These are phyloP conservation scores for Trametes hirsuta DNA, from an alignment of 1,284 basidiomycete species.

Conservation along the genomic window DNA sequence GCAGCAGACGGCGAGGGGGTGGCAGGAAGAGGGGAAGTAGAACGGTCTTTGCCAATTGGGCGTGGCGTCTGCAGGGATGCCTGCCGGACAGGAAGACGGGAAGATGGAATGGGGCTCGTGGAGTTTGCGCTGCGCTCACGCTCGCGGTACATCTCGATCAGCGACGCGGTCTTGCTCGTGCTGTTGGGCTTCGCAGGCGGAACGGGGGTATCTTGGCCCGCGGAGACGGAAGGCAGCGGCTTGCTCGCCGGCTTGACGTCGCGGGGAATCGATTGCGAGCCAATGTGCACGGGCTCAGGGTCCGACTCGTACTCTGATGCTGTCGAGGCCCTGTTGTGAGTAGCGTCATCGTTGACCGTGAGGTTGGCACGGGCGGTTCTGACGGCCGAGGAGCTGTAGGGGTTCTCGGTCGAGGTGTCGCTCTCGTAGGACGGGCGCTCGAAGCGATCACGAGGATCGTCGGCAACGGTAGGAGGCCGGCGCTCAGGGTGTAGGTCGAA, in stretches of 20 bases:
- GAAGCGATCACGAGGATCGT: conserved; percentile 33
- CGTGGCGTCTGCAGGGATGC: conserved; percentile 25
- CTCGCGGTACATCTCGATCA: conserved; percentile 84
- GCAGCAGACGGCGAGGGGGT: conserved; percentile 21
- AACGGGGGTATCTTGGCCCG: conserved; percentile 7
- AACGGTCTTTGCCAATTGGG: conserved; percentile 11
- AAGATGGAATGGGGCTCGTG: conserved; percentile 32
- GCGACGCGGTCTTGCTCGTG: conserved; percentile 65
- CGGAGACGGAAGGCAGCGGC: conserved; percentile 1
- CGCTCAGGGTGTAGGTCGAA: conserved; percentile 71
- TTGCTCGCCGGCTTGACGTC: conserved; percentile 11
- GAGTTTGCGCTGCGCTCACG: conserved; percentile 46
- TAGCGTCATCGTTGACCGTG: conserved; percentile 5
- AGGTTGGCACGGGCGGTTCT: conserved; percentile 10
- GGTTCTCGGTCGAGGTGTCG: conserved; percentile 25
- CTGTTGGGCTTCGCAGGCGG: conserved; percentile 16
- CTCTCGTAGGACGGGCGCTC: conserved; percentile 32
- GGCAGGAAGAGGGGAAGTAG: conserved; percentile 15
- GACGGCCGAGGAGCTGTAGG: conserved; percentile 20
- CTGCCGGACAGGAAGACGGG: conserved; percentile 40
- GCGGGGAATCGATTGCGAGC: conserved; percentile 15
- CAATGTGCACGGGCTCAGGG: conserved; percentile 15
- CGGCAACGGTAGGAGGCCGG: conserved; percentile 43
- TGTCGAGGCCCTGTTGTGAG: conserved; percentile 12
- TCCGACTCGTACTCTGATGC: conserved; percentile 26